Conservation (phyloP, 2,329 filamentous ascomycete genomes). For the Colletotrichum noveboracense region DNA sequence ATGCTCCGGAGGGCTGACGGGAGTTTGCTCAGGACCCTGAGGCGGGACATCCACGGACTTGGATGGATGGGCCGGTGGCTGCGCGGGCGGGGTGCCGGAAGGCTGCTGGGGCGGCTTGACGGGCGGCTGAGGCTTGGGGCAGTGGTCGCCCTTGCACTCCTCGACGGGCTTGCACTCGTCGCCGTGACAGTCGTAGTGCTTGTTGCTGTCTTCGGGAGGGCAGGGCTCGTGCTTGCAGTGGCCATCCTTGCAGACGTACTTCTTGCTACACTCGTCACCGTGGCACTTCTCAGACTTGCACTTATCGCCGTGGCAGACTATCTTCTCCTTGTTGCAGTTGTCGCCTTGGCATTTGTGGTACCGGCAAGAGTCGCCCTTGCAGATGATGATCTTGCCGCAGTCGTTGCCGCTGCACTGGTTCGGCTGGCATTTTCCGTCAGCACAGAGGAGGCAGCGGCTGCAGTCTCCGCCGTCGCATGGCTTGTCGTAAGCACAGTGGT, state of each 20-base stretch:
- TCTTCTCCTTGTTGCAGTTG: constrained; percentile 8
- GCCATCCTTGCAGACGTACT: constrained; percentile 26
- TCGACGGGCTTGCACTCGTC: constrained; percentile 32
- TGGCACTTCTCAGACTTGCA: constrained; percentile 34
- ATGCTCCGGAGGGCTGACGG: background rate
- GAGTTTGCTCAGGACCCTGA: background rate
- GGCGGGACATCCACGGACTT: background rate
- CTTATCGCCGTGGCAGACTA: constrained; percentile 16
- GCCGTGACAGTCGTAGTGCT: constrained; percentile 39
- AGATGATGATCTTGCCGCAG: background rate
- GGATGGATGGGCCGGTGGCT: background rate
- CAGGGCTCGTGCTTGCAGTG: constrained; percentile 28
- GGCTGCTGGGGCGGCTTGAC: background rate
- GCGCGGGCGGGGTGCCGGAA: background rate
- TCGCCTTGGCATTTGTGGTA: constrained; percentile 7
- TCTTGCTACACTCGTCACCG: constrained; percentile 30
- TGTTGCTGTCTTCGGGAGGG: constrained; percentile 24
- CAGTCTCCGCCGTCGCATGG: constrained; percentile 13
- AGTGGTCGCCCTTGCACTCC: constrained; percentile 32
- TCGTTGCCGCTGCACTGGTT: constrained; percentile 20
- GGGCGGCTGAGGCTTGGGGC: constrained; percentile 28
- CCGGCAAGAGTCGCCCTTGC: background rate
- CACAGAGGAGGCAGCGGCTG: constrained; percentile 30
- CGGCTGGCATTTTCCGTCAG: constrained; percentile 15
- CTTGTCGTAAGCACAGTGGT: constrained; percentile 29